These are phyloP conservation scores for Ceratobasidium papillatum DNA, from an alignment of 1,284 basidiomycete genomes.

Conservation along the genomic window DNA sequence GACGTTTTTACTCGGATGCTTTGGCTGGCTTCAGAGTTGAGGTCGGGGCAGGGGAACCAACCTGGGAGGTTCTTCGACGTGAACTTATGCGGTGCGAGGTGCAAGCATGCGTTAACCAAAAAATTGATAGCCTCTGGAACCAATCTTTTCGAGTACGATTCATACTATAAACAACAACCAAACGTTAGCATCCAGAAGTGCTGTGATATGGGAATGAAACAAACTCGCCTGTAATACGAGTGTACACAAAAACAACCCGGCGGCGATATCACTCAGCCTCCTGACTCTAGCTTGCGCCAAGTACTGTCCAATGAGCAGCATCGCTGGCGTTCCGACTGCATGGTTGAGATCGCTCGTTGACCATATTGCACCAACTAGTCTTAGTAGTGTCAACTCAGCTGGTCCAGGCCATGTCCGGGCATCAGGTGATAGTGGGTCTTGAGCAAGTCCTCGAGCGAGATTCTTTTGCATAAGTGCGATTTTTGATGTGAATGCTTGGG, in stretches of 20 bases:
- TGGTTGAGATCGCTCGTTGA: constrained; percentile 95
- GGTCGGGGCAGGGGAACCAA: constrained; percentile 77
- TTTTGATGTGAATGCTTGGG: constrained; percentile 84
- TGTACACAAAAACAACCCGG: constrained; percentile 89
- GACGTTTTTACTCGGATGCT: constrained; percentile 43
- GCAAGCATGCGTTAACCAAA: constrained; percentile 71
- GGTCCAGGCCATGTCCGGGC: constrained; percentile 90
- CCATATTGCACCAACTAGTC: constrained; percentile 85
- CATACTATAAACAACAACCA: constrained; percentile 67
- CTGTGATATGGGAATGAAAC: background rate
- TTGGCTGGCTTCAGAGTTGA: constrained; percentile 52
- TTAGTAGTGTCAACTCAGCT: constrained; percentile 83
- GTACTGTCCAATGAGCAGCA: constrained; percentile 91
- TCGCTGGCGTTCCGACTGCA: constrained; percentile 85
- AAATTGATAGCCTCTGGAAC: constrained; percentile 93
- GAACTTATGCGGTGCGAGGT: constrained; percentile 74
- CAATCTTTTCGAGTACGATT: constrained; percentile 83
- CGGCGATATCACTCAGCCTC: constrained; percentile 76
- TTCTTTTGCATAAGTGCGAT: constrained; percentile 95
- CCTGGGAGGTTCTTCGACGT: constrained; percentile 64
- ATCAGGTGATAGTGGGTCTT: constrained; percentile 69
- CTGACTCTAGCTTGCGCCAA: constrained; percentile 86
- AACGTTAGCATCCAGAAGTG: background rate
- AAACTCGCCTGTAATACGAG: constrained; percentile 64
- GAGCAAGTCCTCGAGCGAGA: constrained; percentile 81